phyloP scores from a whole-genome alignment of 164 flowering plant genomes.

The Berberis thunbergii region DNA sequence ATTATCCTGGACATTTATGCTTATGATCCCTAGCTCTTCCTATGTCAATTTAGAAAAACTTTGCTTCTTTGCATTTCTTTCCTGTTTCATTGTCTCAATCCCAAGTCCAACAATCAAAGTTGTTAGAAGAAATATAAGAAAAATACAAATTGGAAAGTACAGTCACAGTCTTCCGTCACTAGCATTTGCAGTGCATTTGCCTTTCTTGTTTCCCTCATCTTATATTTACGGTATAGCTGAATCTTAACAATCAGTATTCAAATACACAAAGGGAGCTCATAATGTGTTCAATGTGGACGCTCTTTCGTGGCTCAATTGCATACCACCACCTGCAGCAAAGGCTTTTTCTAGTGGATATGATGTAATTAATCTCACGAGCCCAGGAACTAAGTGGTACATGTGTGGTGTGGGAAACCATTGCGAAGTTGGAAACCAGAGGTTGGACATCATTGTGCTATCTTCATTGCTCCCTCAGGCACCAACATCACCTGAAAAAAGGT shows the following conservation, averaged over 20 bases:
- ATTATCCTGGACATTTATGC: too few species aligned
- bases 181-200: too few species aligned
- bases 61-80: too few species aligned
- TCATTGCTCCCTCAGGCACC: neutral
- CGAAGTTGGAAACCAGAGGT: neutral
- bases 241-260: neutral
- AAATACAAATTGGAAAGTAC: too few species aligned
- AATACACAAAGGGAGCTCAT: neutral
- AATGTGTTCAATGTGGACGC: neutral
- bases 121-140: too few species aligned
- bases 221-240: neutral
- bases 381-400: neutral
- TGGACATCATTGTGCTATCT: neutral
- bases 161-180: too few species aligned
- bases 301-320: neutral
- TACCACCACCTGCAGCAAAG: neutral
- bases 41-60: too few species aligned
- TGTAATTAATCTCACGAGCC: neutral
- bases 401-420: slow-evolving; percentile 2
- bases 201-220: too few species aligned
- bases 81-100: too few species aligned
- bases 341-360: neutral
- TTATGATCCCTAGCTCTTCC: too few species aligned
- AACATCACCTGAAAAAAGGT: neutral
- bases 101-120: too few species aligned